phyloP scores from a whole-genome alignment of 306 rosid species.

The Lablab purpureus region DNA sequence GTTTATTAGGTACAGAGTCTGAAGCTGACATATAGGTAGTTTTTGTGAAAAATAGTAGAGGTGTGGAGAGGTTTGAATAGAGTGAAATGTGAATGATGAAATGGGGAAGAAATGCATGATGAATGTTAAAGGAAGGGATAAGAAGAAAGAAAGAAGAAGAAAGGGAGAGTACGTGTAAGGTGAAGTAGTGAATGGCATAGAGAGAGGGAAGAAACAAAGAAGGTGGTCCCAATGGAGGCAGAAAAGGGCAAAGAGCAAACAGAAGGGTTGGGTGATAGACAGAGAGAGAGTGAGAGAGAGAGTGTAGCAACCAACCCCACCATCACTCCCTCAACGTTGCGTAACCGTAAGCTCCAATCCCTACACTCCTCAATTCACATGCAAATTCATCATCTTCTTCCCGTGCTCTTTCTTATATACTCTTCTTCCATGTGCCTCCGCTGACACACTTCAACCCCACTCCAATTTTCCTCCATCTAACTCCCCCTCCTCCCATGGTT shows the following conservation, averaged over 20 bases:
- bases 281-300: neutral
- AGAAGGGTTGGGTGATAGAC: neutral
- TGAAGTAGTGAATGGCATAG: neutral
- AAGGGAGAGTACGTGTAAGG: too few relatives aligned
- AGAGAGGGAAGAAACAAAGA: neutral
- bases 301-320: slow-evolving; percentile 35
- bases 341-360: slow-evolving; percentile 45
- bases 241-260: slow-evolving; percentile 36
- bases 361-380: neutral
- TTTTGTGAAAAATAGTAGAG: too few relatives aligned
- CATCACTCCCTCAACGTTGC: slow-evolving; percentile 40
- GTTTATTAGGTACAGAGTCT: too few relatives aligned
- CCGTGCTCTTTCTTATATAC: neutral
- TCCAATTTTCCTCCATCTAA: neutral
- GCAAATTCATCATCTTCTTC: slow-evolving; percentile 8
- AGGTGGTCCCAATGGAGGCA: slow-evolving; percentile 35
- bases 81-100: too few relatives aligned
- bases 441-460: slow-evolving; percentile 28
- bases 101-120: neutral
- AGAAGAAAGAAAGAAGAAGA: neutral
- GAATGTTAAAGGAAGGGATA: neutral
- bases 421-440: slow-evolving; percentile 33
- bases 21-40: too few relatives aligned
- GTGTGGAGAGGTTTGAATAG: too few relatives aligned
- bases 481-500: slow-evolving; percentile 62